Conservation (phyloP, 129 eudicot species). For the Flaveria linearis region DNA sequence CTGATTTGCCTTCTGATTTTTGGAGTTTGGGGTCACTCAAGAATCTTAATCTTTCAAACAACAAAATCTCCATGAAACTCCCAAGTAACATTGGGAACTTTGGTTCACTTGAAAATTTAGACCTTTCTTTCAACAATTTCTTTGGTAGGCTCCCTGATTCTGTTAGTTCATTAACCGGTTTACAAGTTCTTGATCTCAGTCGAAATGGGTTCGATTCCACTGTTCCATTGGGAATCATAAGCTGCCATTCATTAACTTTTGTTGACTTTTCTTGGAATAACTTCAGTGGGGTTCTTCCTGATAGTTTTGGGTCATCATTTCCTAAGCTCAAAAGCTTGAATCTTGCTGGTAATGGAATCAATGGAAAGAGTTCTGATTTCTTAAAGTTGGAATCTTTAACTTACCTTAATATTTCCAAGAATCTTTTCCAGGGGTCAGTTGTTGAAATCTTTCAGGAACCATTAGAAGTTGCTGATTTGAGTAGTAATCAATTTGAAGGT, state of each 20-base stretch:
- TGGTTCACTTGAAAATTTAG: constrained; percentile 66
- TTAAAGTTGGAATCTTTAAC: constrained; percentile 45
- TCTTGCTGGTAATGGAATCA: constrained; percentile 64
- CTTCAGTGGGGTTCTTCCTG: constrained; percentile 69
- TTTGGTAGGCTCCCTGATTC: constrained; percentile 64
- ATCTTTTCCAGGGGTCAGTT: constrained; percentile 72
- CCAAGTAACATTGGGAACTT: constrained; percentile 80
- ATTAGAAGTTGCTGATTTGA: constrained; percentile 74
- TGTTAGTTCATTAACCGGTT: constrained; percentile 51
- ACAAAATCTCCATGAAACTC: constrained; percentile 51
- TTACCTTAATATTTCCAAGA: constrained; percentile 63
- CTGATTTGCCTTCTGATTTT: constrained; percentile 71
- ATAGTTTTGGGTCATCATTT: constrained; percentile 62
- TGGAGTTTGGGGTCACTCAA: constrained; percentile 81
- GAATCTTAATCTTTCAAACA: constrained; percentile 59
- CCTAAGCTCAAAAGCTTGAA: constrained; percentile 63
- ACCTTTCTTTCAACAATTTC: constrained; percentile 64
- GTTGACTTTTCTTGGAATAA: constrained; percentile 64
- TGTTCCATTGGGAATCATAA: constrained; percentile 58
- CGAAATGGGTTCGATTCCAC: constrained; percentile 46
- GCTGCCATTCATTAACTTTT: constrained; percentile 59
- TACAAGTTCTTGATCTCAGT: constrained; percentile 52
- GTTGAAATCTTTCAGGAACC: constrained; percentile 59
- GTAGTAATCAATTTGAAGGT: constrained; percentile 74
- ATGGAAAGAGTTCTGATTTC: constrained; percentile 65